Percentiles rank a stretch among this genome's conserved stretches.
Conservation (phyloP, 371 early-diverging fungal species). For the Gilbertella persicaria region DNA sequence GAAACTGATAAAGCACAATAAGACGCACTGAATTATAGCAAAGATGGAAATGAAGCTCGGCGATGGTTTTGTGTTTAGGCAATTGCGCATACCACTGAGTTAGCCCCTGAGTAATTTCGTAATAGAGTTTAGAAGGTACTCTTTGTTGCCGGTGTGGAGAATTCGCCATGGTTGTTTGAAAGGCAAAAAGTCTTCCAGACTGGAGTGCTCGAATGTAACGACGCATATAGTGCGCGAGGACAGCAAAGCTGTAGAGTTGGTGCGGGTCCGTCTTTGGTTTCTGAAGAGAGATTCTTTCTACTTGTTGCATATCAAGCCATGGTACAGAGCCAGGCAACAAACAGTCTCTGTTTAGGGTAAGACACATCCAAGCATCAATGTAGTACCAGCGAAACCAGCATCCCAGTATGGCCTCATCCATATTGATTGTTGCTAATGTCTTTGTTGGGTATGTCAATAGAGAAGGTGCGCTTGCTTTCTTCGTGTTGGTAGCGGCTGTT, state of each 20-base stretch:
- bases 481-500: not conserved
- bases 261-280: not conserved
- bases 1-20: conserved; percentile 42
- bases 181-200: conserved; percentile 22
- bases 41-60: conserved; percentile 37
- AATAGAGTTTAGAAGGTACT: conserved; percentile 31
- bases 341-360: conserved; percentile 39
- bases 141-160: conserved; percentile 3
- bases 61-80: conserved; percentile 6
- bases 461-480: not conserved
- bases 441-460: not conserved
- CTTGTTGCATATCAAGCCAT: conserved; percentile 4
- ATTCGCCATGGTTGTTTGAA: not conserved
- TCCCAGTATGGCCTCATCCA: conserved; percentile 5
- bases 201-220: conserved; percentile 36
- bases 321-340: conserved; percentile 34
- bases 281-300: not conserved
- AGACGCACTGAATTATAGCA: conserved; percentile 50
- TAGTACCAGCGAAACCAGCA: conserved; percentile 51
- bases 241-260: conserved; percentile 27
- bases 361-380: conserved; percentile 50
- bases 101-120: conserved; percentile 29
- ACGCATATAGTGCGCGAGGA: conserved; percentile 38
- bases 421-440: not conserved
- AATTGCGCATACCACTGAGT: conserved; percentile 29